A percentile compares a stretch with the other conserved stretches of the same genome.
These are phyloP conservation scores for Mycena venus DNA, from an alignment of 768 basidiomycete species.

Conservation along the genomic window DNA sequence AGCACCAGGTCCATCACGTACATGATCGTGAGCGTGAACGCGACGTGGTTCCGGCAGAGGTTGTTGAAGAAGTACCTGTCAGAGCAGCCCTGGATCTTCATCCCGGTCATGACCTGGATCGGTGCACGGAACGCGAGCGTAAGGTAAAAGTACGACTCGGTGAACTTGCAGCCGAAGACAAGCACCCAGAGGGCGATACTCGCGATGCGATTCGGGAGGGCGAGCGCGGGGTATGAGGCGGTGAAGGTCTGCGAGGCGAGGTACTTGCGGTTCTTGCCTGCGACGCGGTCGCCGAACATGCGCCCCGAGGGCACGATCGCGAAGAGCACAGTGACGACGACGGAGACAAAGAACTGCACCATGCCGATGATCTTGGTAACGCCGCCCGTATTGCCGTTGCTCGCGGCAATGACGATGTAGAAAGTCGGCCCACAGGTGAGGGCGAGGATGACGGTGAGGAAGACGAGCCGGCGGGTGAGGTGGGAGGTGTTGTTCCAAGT, in stretches of 20 bases:
- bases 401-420: constrained; percentile 92
- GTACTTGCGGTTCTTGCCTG: constrained; percentile 95
- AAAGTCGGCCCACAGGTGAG: constrained; percentile 94
- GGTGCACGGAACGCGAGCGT: constrained; percentile 94
- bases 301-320: constrained; percentile 94
- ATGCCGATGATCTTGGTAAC: constrained; percentile 93
- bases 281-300: constrained; percentile 99
- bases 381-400: constrained; percentile 74
- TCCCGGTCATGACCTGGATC: constrained; percentile 93
- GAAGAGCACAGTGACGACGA: constrained; percentile 87
- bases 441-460: constrained; percentile 90
- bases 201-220: constrained; percentile 77
- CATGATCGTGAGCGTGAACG: constrained; percentile 97
- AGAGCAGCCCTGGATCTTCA: constrained; percentile 94
- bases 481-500: constrained; percentile 99
- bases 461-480: constrained; percentile 90
- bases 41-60: constrained; percentile 93
- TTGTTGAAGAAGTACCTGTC: constrained; percentile 90
- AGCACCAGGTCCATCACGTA: constrained; percentile 97
- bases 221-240: constrained; percentile 91
- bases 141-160: constrained; percentile 98
- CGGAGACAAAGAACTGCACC: constrained; percentile 97
- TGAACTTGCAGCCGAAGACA: constrained; percentile 96
- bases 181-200: constrained; percentile 84
- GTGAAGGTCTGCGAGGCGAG: constrained; percentile 99